Percentiles rank a stretch among this genome's conserved stretches.
phyloP scores from a whole-genome alignment of 2,329 filamentous ascomycete genomes.

The Pyrenophora graminea region DNA sequence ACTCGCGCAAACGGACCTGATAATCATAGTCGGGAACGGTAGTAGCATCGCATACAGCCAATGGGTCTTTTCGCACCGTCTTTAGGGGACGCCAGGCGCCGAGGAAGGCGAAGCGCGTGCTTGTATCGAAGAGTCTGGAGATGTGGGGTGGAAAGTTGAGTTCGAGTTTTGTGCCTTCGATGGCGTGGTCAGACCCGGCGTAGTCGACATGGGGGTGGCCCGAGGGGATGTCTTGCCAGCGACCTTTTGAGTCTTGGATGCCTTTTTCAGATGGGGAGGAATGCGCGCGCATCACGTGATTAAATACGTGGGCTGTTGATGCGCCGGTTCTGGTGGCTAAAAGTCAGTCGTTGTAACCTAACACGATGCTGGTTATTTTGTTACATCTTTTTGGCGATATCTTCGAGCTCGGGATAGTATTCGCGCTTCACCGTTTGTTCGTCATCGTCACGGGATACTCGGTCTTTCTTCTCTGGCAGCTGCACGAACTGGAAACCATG shows the following conservation, averaged over 20 bases:
- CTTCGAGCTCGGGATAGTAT: slow-evolving; percentile 25
- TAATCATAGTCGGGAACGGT: slow-evolving; percentile 25
- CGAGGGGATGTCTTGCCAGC: slow-evolving; percentile 43
- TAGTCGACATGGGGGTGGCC: slow-evolving; percentile 31
- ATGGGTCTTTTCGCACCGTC: slow-evolving; percentile 28
- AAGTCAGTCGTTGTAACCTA: background rate
- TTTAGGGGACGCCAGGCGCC: slow-evolving; percentile 38
- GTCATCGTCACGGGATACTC: slow-evolving; percentile 10
- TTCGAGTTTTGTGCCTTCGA: slow-evolving; percentile 21
- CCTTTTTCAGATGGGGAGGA: slow-evolving; percentile 53
- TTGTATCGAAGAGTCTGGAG: slow-evolving; percentile 3
- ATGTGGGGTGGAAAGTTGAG: slow-evolving; percentile 20
- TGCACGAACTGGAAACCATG: slow-evolving; percentile 39
- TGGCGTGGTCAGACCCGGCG: slow-evolving; percentile 11
- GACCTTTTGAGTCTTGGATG: slow-evolving; percentile 50
- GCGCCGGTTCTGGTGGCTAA: slow-evolving; percentile 17
- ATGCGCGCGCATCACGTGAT: slow-evolving; percentile 49
- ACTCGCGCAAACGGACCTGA: slow-evolving; percentile 20
- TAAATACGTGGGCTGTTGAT: slow-evolving; percentile 35
- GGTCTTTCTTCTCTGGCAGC: slow-evolving; percentile 1
- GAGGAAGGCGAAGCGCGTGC: slow-evolving; percentile 32
- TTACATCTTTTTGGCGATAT: slow-evolving; percentile 19
- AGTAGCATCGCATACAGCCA: slow-evolving; percentile 29
- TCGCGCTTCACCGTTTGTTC: slow-evolving; percentile 19
- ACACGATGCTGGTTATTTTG: background rate